A percentile compares a stretch with the other conserved stretches of the same genome.
Conservation (phyloP, 1,139 yeast genomes). For the Pichia sp. region DNA sequence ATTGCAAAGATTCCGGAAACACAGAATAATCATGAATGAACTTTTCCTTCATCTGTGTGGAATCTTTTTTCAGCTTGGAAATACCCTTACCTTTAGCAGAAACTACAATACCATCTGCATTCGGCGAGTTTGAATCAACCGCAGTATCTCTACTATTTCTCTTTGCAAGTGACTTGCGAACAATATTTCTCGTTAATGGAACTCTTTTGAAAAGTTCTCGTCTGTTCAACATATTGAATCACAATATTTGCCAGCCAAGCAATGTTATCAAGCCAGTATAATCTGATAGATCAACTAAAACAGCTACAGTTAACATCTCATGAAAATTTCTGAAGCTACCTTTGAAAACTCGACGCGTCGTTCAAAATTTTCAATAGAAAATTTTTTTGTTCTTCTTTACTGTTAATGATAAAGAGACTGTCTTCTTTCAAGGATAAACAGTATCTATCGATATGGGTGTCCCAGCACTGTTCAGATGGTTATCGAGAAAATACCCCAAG, state of each 20-base stretch:
- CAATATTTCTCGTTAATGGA: not conserved
- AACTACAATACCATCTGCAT: not conserved
- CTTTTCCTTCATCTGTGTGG: conserved; percentile 5
- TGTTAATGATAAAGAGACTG: no score
- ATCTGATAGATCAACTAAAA: no score
- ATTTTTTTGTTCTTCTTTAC: no score
- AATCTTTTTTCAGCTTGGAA: conserved; percentile 10
- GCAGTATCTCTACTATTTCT: conserved; percentile 3
- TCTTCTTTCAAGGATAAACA: no score
- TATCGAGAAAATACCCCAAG: conserved; percentile 88
- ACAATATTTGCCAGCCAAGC: no score
- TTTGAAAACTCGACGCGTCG: not conserved
- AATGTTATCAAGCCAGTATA: no score
- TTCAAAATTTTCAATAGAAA: no score
- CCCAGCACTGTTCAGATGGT: conserved; percentile 97
- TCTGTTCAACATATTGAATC: no score
- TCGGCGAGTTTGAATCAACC: not conserved
- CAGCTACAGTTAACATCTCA: no score
- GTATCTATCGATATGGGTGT: conserved; percentile 50
- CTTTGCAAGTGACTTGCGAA: conserved; percentile 7
- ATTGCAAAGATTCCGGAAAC: conserved; percentile 28
- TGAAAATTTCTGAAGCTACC: no score
- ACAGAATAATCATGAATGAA: conserved; percentile 31
- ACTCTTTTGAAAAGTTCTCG: no score
- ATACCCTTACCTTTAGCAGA: conserved; percentile 12